phyloP scores from a whole-genome alignment of 2,329 filamentous ascomycete species.

The Penicillium fuscoglaucum region DNA sequence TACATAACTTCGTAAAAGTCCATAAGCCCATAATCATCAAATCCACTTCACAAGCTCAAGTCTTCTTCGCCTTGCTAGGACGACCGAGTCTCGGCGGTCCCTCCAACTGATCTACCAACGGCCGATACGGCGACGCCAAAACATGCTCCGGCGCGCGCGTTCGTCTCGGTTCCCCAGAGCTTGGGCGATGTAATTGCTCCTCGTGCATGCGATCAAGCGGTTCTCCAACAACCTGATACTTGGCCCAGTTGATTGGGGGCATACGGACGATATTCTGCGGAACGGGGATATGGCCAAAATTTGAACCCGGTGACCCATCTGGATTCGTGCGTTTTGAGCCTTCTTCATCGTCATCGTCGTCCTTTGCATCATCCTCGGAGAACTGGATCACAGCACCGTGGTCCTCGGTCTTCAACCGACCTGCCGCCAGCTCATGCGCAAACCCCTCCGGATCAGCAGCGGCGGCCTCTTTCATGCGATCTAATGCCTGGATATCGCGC shows the following conservation, averaged over 20 bases:
- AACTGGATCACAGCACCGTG: conserved; percentile 37
- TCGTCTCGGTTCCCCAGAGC: conserved; percentile 42
- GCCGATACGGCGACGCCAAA: conserved; percentile 61
- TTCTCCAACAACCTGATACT: conserved; percentile 87
- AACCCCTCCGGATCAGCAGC: conserved; percentile 71
- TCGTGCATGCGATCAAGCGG: conserved; percentile 80
- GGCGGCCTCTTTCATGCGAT: conserved; percentile 69
- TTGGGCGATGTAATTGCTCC: conserved; percentile 70
- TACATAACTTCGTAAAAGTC: conserved; percentile 26
- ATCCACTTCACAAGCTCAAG: conserved; percentile 19
- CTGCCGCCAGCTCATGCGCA: conserved; percentile 64
- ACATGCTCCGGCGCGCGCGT: conserved; percentile 50
- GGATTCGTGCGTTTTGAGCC: conserved; percentile 19
- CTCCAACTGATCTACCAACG: conserved; percentile 55
- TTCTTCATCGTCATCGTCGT: conserved; percentile 37
- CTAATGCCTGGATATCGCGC: conserved; percentile 70
- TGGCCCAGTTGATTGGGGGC: conserved; percentile 90
- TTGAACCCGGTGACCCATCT: conserved; percentile 8
- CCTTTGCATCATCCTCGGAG: conserved; percentile 39
- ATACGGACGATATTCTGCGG: conserved; percentile 81
- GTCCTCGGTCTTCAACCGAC: conserved; percentile 54
- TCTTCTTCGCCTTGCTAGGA: conserved; percentile 37
- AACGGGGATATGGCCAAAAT: conserved; percentile 67
- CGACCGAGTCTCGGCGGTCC: conserved; percentile 34
- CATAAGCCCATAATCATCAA: conserved; percentile 15